phyloP scores from a whole-genome alignment of 1,139 yeast species.

The Kodamaea sp. region DNA sequence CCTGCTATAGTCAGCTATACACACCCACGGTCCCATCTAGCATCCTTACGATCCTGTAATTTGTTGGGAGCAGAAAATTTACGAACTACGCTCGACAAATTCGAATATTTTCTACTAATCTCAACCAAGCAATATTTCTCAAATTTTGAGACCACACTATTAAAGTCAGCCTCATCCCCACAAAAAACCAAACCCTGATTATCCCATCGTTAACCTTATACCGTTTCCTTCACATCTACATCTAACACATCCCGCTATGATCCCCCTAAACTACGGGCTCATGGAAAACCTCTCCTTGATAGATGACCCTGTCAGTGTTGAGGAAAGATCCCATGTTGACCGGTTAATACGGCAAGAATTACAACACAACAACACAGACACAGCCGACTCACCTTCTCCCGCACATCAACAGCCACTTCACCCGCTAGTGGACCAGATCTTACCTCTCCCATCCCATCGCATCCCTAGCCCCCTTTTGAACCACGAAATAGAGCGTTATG shows the following conservation, averaged over 20 bases:
- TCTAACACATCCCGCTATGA: too few species aligned
- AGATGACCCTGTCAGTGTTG: slow-evolving; percentile 31
- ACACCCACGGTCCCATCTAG: too few species aligned
- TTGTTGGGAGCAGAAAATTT: too few species aligned
- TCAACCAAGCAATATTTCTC: too few species aligned
- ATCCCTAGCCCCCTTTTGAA: slow-evolving; percentile 19
- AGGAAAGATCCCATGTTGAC: slow-evolving; percentile 38
- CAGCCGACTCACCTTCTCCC: slow-evolving; percentile 3
- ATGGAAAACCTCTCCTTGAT: slow-evolving; percentile 9
- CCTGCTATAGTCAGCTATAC: too few species aligned
- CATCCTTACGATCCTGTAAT: too few species aligned
- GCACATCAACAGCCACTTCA: slow-evolving; percentile 18
- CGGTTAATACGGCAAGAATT: slow-evolving; percentile 23
- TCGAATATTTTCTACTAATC: too few species aligned
- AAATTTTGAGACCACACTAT: too few species aligned
- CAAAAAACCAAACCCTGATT: too few species aligned
- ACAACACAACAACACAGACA: slow-evolving; percentile 6
- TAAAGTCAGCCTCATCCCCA: too few species aligned
- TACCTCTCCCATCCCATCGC: slow-evolving; percentile 21
- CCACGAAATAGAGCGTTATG: slow-evolving; percentile 33
- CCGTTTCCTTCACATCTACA: too few species aligned
- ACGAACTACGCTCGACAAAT: too few species aligned
- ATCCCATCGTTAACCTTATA: not conserved
- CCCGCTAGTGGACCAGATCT: slow-evolving; percentile 30
- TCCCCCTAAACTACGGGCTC: slow-evolving; percentile 1